Evolutionary conservation across 345 rosid genomes (phyloP).

Genomic region (Mercurialis annua): DNA sequence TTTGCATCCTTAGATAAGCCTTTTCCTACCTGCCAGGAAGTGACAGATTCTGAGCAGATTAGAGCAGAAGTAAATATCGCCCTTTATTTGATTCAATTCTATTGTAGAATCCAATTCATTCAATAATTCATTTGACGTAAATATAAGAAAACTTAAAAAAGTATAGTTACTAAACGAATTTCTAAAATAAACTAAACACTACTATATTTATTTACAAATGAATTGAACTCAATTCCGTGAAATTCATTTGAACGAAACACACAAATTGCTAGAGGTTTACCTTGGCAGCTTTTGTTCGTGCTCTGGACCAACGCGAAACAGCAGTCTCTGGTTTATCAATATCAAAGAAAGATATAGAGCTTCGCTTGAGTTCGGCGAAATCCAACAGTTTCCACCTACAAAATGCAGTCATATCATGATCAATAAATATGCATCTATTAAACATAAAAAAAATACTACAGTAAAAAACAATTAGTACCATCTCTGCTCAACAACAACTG

Average conservation of each 20-base stretch:
- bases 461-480: constrained; percentile 38
- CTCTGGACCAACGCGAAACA: constrained; percentile 87
- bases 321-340: constrained; percentile 77
- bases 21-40: constrained; percentile 65
- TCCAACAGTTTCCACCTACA: constrained; percentile 89
- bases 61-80: background rate
- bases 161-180: too few species aligned
- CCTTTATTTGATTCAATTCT: too few species aligned
- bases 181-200: too few species aligned
- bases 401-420: constrained; percentile 6
- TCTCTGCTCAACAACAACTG: constrained; percentile 88
- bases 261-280: constrained; percentile 28
- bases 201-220: too few species aligned
- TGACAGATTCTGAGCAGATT: background rate
- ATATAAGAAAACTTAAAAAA: too few species aligned
- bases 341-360: constrained; percentile 88
- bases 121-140: too few species aligned
- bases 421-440: background rate
- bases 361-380: constrained; percentile 85
- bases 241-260: too few species aligned
- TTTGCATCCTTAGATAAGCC: constrained; percentile 80
- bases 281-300: constrained; percentile 86
- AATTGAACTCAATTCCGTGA: background rate
- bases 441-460: background rate
- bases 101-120: too few species aligned